Conservation (phyloP, 2,329 filamentous ascomycete genomes). For the Arthrinium puccinioides region DNA sequence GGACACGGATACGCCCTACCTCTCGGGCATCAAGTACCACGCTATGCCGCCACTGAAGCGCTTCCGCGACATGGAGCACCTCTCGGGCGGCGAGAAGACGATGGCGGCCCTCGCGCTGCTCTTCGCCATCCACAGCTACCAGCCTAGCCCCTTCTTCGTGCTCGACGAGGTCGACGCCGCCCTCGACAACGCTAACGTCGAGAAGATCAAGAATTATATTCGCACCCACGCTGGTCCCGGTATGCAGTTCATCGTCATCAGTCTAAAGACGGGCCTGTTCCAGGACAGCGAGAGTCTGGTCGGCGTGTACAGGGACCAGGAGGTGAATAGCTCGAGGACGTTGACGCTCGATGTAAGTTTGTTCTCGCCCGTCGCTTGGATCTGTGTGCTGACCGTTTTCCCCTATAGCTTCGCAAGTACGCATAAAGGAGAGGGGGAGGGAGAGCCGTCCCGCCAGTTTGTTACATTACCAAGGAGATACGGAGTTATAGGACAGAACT, state of each 20-base stretch:
- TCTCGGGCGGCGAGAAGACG: conserved; percentile 96
- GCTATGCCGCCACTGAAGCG: conserved; percentile 98
- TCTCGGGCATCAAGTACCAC: conserved; percentile 95
- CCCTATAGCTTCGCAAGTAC: conserved; percentile 6
- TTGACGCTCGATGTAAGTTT: conserved; percentile 88
- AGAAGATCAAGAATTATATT: conserved; percentile 94
- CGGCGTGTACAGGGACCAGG: conserved; percentile 91
- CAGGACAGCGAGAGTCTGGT: conserved; percentile 94
- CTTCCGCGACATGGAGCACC: conserved; percentile 97
- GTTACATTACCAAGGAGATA: background rate
- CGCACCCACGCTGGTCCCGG: conserved; percentile 88
- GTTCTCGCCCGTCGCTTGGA: background rate
- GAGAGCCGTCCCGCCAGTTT: background rate
- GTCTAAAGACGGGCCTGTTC: conserved; percentile 89
- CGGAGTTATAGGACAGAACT: background rate
- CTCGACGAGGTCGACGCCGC: conserved; percentile 97
- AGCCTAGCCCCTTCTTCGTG: conserved; percentile 94
- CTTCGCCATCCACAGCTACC: conserved; percentile 94
- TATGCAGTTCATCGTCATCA: conserved; percentile 99
- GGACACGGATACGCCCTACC: conserved; percentile 92
- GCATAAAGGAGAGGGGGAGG: background rate
- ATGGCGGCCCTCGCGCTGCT: conserved; percentile 95
- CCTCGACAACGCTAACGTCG: conserved; percentile 95
- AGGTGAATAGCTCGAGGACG: conserved; percentile 83
- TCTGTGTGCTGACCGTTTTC: background rate